phyloP scores from a whole-genome alignment of 176 grass and related monocot genomes.

The Cenchrus americanus region DNA sequence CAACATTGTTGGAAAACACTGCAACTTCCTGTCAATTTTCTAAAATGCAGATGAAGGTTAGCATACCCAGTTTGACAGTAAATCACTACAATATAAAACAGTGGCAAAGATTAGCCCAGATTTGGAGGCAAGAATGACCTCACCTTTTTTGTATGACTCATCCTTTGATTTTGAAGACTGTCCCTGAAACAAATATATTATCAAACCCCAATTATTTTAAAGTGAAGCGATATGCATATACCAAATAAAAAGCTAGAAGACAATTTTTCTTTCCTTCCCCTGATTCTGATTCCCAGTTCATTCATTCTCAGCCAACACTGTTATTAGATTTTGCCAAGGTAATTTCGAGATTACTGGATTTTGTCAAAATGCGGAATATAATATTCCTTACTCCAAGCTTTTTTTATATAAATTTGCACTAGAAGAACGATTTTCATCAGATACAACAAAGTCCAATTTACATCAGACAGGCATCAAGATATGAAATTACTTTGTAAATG shows the following conservation, averaged over 20 bases:
- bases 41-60: constrained; percentile 11
- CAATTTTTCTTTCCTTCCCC: neutral
- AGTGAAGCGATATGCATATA: neutral
- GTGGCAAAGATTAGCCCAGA: neutral
- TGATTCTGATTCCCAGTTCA: neutral
- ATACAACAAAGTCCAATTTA: constrained; percentile 32
- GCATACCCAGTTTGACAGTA: constrained; percentile 5
- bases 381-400: neutral
- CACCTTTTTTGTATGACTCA: constrained; percentile 75
- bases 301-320: neutral
- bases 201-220: constrained; percentile 13
- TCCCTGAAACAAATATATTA: constrained; percentile 61
- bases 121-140: neutral
- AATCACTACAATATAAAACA: neutral
- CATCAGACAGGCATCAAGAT: neutral
- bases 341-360: neutral
- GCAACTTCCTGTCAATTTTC: neutral
- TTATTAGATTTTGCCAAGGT: neutral
- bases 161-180: constrained; percentile 80
- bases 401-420: neutral
- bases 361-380: neutral
- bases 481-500: constrained; percentile 12
- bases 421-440: constrained; percentile 1
- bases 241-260: neutral
- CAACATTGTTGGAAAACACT: constrained; percentile 24